Base-by-base conservation (phyloP, 257 asterid species). In the Fraxinus americana region DNA sequence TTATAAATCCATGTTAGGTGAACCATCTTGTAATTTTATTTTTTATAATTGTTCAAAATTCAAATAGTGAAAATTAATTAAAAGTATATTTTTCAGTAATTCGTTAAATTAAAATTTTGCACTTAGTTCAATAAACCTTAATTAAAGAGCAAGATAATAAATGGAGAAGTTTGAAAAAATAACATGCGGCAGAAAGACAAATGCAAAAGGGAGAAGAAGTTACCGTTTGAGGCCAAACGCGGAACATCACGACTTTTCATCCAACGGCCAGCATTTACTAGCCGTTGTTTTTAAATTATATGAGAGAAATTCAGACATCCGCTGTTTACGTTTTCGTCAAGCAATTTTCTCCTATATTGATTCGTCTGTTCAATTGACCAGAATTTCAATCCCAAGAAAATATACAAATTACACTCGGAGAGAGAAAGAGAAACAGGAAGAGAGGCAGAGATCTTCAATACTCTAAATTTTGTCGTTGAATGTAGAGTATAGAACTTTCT, bases 201-300 rank as follows among this genome's bases (percentile, higher is more conserved):
- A 48, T 16, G 66, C 34, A 70, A 70, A 50, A n/a, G 16, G 8
- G 19, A 12, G 17, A 13, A 75, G 72, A 48, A 81, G 67, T 14
- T 72, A 72, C 90, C 90, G 88, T 84, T 82, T 61, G 68, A 25
- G 74, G 50, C 66, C 54, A 35, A 79, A 69, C 38, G 23, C 78
- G 61, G 83, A 86, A 29, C 84, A 78, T 50, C 79, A 79, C 82
- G 65, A 81, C 85, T 84, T 77, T 89, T 80, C 72, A 85, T 85
- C 88, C 36, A n/a, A 84, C 89, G 90, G 89, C 74, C 70, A 54
- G 4, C 72, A 74, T 54, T 70, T 77, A 88, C 86, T 88, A 90
- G 92, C 94, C 94, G 94, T 90, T 90, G 79, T 13, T 80, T 90
- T 90, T 89, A 85, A 90, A 89, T 21, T 63, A 57, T 71, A 70